Base-by-base conservation (phyloP, 2,329 filamentous ascomycete species). In the Neoscytalidium dimidiatum region DNA sequence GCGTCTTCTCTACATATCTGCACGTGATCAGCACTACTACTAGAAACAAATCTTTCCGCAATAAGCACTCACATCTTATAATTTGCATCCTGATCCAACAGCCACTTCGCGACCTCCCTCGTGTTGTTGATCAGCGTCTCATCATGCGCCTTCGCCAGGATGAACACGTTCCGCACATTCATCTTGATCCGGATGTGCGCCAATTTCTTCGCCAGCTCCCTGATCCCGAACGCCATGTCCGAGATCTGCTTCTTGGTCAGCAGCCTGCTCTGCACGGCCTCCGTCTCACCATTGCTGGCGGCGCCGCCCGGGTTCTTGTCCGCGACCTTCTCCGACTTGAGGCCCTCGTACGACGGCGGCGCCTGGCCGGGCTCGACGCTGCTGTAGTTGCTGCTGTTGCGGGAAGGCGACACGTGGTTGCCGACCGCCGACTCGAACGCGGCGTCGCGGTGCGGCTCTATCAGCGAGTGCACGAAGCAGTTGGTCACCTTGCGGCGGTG, bases 141-240 rank as follows among this genome's bases (percentile, higher is more conserved):
- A 74, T 99, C 95, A 74, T 96, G 90, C n/a, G 90, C 90, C 77
- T 99, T 99, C 46, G 92, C 96, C 56, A 99, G 82, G 33, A 99
- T 81, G 72, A 98, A 96, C 31, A 99, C 88, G 64, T 87, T 90
- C 74, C 87, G 88, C 69, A 96, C 92, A 62, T 90, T 89, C 69
- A 97, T 87, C 75, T 90, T 91, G 67, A 99, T 83, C 65, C 90
- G 87, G 75, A 98, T 89, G 77, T 89, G 93, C 60, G 92, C 91
- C 66, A 98, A 80, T 66, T 92, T 90, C 73, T 96, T 91, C 31
- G 92, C 94, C 66, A 99, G 82, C 78, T 97, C 92, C 53, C 95
- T 85, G 65, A 98, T 95, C 28, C 94, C 94, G 88, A 94, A 94
- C 0, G 94, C 94, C 94, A 99, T 98, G 72, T 98, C 95, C 14